Base-by-base conservation (phyloP, 2,329 filamentous ascomycete species). In the Exophiala aquamarina region DNA sequence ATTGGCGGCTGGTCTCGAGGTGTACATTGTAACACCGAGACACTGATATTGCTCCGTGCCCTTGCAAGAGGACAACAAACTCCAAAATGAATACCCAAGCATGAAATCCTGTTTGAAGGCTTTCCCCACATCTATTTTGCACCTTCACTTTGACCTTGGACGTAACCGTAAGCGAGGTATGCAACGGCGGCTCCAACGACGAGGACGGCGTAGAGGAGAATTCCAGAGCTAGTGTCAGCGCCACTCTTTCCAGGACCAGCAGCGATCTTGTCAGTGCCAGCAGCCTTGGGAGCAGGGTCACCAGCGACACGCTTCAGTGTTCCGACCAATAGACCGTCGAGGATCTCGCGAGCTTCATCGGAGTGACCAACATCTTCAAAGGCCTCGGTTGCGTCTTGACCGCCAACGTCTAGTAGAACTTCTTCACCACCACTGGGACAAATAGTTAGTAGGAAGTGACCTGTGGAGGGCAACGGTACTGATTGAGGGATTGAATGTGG, bases 301-400 rank as follows among this genome's bases (percentile, higher is more conserved):
- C 88, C 88, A 61, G 94, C 89, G 77, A 81, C 68, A 70, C 89
- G 82, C 83, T 95, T 94, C 69, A 96, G 72, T 29, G 67, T 77
- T 57, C 89, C 91, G 59, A 93, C 79, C 42, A 83, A 72, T 57
- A 95, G 76, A 64, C 82, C 81, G 23, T 86, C 83, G 48, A 98
- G 83, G 59, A 95, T 92, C 77, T 97, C 92, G 59, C 93, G 86
- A 59, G 93, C 93, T 79, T 98, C 93, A 72, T 98, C 93, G 64
- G 88, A 94, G 86, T 98, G 93, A 66, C 93, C 93, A 65, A 98
- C 93, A 73, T 98, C 93, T 77, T 98, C 93, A 69, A 98, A 98
- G 54, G 93, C 92, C 75, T 97, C 93, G 62, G 92, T 95, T 64
- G 88, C 87, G 72, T 98, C 93, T 75, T 95, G 91, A 61, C 93